Base-by-base conservation (phyloP, 108 stramenopile species). In the Schizochytrium sp. region DNA sequence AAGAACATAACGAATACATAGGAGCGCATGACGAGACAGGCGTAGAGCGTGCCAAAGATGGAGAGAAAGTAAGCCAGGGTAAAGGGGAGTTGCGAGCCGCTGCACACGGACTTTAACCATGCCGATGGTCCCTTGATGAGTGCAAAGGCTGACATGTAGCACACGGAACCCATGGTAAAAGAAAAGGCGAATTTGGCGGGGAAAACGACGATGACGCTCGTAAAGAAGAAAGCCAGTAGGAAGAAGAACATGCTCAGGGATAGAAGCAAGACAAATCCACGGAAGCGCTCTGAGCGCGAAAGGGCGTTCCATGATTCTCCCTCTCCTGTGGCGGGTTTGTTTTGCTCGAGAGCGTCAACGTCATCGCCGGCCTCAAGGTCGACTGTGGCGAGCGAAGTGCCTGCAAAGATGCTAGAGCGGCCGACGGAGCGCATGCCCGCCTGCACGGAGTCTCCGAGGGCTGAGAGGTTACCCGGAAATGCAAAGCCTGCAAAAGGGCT, bases 11-110 rank as follows among this genome's bases (percentile, higher is more conserved):
- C 76, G 25, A 83, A 53, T 21, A 83, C n/a, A 53, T 83, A 83
- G 23, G 76, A 83, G 45, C 76, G 76, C 51, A 53, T 53, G 6
- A 83, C 76, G 43, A 83, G n/a, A 1, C 76, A 83, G 48, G 76
- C 76, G 48, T 53, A 83, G 23, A 83, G 76, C 76, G 76, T 83
- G 19, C 76, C 76, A 12, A 53, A n/a, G 76, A 83, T 83, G 76
- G 76, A 83, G 43, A 53, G 23, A 23, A 83, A 83, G 23, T 83
- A 83, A 6, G 76, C 76, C 10, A 83, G n/a, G 18, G 76, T 83
- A 45, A 83, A 83, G 3, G 76, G 76, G 12, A 83, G 76, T 5
- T 83, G 76, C 19, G 18, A 1, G 25, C 45, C 45, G 76, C 48
- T 53, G 4, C 45, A 83, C 45, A 83, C 76, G 25, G 76, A 83